Conservation (phyloP, 2,329 filamentous ascomycete species). For the Verticillium nonalfalfae region DNA sequence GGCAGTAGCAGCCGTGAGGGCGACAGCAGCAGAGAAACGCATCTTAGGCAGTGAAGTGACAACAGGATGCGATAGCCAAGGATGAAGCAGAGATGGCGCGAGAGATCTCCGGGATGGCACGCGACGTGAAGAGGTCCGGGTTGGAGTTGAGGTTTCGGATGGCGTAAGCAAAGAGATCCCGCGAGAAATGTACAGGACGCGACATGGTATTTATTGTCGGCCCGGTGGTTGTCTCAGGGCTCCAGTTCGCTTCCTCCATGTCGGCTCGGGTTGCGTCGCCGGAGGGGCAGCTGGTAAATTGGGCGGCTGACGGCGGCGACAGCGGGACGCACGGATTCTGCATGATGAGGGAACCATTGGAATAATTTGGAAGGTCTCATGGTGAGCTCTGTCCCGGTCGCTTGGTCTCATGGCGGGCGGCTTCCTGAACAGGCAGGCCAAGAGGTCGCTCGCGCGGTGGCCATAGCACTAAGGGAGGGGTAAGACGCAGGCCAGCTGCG, state of each 20-base stretch:
- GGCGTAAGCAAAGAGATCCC: not conserved
- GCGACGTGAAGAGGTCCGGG: not conserved
- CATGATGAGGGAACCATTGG: not conserved
- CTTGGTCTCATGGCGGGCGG: not conserved
- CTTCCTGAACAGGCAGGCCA: not conserved
- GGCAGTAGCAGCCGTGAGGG: constrained; percentile 7
- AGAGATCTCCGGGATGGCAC: not conserved
- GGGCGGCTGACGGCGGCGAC: not conserved
- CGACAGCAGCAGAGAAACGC: constrained; percentile 9
- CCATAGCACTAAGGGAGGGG: not conserved
- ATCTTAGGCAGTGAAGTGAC: constrained; percentile 2
- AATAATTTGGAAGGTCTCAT: not conserved
- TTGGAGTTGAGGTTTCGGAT: not conserved
- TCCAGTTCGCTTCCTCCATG: not conserved
- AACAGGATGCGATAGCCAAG: not conserved
- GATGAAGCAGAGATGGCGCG: not conserved
- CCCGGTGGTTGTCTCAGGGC: not conserved
- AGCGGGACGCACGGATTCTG: not conserved
- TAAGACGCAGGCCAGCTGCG: not conserved
- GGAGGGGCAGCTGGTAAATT: not conserved
- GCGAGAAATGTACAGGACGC: not conserved
- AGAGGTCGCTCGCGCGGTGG: not conserved
- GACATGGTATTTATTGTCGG: not conserved
- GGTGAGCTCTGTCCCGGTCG: not conserved
- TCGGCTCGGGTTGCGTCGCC: not conserved